Percentiles rank a stretch among this genome's conserved stretches.
These are phyloP conservation scores for Xylaria sp. DNA, from an alignment of 2,329 filamentous ascomycete species.

Conservation along the genomic window DNA sequence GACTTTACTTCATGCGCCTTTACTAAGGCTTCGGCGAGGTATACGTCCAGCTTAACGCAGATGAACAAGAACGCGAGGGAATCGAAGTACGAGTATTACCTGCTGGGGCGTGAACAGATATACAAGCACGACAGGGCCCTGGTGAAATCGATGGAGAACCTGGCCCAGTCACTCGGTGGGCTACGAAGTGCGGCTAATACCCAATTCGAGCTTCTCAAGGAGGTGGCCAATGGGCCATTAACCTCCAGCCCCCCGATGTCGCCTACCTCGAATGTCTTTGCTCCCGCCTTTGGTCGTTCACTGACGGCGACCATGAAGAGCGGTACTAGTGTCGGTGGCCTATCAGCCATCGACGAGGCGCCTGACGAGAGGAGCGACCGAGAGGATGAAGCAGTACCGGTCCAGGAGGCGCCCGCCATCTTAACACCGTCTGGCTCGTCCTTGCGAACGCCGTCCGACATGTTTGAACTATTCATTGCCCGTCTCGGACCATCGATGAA, in stretches of 20 bases:
- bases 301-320: constrained; percentile 38
- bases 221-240: constrained; percentile 46
- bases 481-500: constrained; percentile 94
- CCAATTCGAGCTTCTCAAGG: constrained; percentile 82
- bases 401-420: constrained; percentile 8
- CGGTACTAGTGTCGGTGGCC: constrained; percentile 44
- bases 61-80: constrained; percentile 81
- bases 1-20: constrained; percentile 72
- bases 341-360: constrained; percentile 66
- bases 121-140: constrained; percentile 79
- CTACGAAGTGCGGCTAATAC: constrained; percentile 86
- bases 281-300: constrained; percentile 32
- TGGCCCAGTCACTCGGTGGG: constrained; percentile 88
- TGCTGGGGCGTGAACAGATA: constrained; percentile 76
- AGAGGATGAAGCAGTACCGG: constrained; percentile 41
- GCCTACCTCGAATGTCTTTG: constrained; percentile 36
- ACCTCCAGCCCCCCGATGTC: constrained; percentile 36
- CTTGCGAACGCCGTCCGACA: constrained; percentile 70
- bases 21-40: constrained; percentile 61
- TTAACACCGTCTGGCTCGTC: constrained; percentile 35
- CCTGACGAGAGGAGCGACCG: constrained; percentile 59
- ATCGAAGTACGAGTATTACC: constrained; percentile 86
- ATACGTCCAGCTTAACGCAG: constrained; percentile 67
- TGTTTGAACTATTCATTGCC: constrained; percentile 88
- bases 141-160: constrained; percentile 79